Evolutionary conservation across 1,284 basidiomycete genomes (phyloP), one percentile per base, ranked within the genome.

Genomic region (Pseudozyma flocculosa): DNA sequence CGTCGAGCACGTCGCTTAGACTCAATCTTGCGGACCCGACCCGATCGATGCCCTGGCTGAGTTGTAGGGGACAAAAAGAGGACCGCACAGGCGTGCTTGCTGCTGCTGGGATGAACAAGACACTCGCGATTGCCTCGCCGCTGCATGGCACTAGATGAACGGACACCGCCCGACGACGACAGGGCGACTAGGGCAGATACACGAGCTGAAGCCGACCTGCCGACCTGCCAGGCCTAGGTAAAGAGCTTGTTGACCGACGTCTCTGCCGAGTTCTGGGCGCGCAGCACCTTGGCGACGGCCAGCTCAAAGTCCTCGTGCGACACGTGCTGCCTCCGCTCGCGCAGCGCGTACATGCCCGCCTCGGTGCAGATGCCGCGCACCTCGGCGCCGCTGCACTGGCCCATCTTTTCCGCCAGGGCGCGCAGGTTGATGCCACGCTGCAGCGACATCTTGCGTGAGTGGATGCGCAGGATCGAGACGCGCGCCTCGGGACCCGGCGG

Each of bases 261-360:
- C 55, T 72, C 70, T 36, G 72, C 67, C 37, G 80, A 79, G 32
- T 66, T 68, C 40, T 79, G 72, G 45, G 78, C 76, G 53, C 77
- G 71, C 40, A 64, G 87, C 84, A 81, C 79, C 85, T 97, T 98
- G 4, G 92, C 91, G 15, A 98, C 88, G 32, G 93, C 93, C 81
- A 97, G 92, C 82, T 96, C 93, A 74, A 98, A 97, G 79, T 98
- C 94, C 73, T 97, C 94, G 80, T 97, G 92, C 2, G 92, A 94
- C 43, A 97, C 94, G 78, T 97, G 72, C 71, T 96, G 92, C 65
- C 94, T 83, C 53, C 94, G 85, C 79, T 97, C 94, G 38, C 94
- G 85, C 11, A 97, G 82, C 1, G 94, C 94, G 78, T 96, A 98
- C 94, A 96, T 97, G 49, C 91, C 92, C 24, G 93, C 94, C 82